Evolutionary conservation across 768 basidiomycete species (phyloP).

Genomic region (Pisolithus orientalis): DNA sequence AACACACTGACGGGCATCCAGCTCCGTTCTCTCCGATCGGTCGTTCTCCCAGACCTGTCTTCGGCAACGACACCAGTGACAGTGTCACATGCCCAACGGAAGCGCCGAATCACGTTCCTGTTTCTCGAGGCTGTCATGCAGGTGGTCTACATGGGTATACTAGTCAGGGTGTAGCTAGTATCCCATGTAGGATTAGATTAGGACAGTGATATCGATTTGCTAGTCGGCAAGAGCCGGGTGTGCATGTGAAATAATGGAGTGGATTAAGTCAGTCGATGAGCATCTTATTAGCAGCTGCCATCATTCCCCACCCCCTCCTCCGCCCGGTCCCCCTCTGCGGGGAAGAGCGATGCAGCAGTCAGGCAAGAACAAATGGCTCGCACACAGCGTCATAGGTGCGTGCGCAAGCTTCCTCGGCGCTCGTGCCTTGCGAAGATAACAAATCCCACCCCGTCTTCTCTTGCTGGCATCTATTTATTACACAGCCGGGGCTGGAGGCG

Average conservation of each 20-base stretch:
- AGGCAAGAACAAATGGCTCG: conserved; percentile 56
- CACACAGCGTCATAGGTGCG: conserved; percentile 80
- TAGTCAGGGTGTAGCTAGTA: conserved; percentile 52
- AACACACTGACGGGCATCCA: conserved; percentile 23
- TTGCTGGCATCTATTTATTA: not conserved
- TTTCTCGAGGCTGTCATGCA: conserved; percentile 82
- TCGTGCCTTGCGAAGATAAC: conserved; percentile 3
- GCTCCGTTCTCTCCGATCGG: conserved; percentile 89
- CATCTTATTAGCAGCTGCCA: too few species aligned
- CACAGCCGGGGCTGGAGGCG: conserved; percentile 90
- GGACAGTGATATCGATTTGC: not conserved
- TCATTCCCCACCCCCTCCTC: not conserved
- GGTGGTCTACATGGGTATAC: conserved; percentile 77
- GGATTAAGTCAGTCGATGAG: not conserved
- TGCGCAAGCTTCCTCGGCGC: conserved; percentile 5
- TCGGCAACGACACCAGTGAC: conserved; percentile 45
- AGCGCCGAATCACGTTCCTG: conserved; percentile 83
- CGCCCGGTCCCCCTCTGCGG: conserved; percentile 43
- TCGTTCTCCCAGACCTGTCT: conserved; percentile 76
- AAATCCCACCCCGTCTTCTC: conserved; percentile 1
- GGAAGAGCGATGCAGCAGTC: conserved; percentile 58
- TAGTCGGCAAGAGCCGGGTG: not conserved
- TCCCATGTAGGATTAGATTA: not conserved
- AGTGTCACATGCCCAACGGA: conserved; percentile 71
- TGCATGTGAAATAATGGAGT: not conserved